Base-by-base conservation (phyloP, 2,329 filamentous ascomycete species). In the Periglandula ipomoeae region DNA sequence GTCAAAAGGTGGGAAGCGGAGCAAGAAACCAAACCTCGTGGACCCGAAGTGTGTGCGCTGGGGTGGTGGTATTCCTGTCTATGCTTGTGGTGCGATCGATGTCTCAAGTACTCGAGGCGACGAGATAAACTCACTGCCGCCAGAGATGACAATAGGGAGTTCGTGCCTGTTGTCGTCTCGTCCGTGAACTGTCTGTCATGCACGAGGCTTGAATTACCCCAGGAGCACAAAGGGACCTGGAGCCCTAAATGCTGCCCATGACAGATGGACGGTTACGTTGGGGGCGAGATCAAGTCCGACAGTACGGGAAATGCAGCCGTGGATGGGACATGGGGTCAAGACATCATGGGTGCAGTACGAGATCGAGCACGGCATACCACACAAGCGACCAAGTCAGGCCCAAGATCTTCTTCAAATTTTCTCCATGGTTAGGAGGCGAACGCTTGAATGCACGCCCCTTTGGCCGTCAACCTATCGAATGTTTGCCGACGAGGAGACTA, bases 401-500 rank as follows among this genome's bases (percentile, higher is more conserved):
- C n/a, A n/a, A n/a, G n/a, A n/a, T n/a, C n/a, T n/a, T n/a, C n/a
- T n/a, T n/a, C n/a, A n/a, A n/a, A n/a, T n/a, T n/a, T n/a, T n/a
- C n/a, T n/a, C n/a, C n/a, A n/a, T n/a, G n/a, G n/a, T n/a, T n/a
- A n/a, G n/a, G n/a, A n/a, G n/a, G 38, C 20, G 17, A 17, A 34
- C 26, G 19, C 19, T 30, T 22, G 23, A 32, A 7, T 23, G 27
- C 50, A 49, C 50, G 37, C 50, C 50, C 49, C 42, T 19, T n/a
- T 26, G 11, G 39, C 27, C 30, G 46, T 45, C 26, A 37, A 46
- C 59, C 59, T 58, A 56, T 56, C 58, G 51, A 61, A 56, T 59
- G 60, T 63, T 60, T 63, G 61, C 61, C 61, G 61, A 62, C 55
- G 60, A 58, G 58, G 42, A 32, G 39, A 49, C 42, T 17, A 22